phyloP scores from a whole-genome alignment of 2,329 filamentous ascomycete genomes.

The Fusarium fracticaudum region DNA sequence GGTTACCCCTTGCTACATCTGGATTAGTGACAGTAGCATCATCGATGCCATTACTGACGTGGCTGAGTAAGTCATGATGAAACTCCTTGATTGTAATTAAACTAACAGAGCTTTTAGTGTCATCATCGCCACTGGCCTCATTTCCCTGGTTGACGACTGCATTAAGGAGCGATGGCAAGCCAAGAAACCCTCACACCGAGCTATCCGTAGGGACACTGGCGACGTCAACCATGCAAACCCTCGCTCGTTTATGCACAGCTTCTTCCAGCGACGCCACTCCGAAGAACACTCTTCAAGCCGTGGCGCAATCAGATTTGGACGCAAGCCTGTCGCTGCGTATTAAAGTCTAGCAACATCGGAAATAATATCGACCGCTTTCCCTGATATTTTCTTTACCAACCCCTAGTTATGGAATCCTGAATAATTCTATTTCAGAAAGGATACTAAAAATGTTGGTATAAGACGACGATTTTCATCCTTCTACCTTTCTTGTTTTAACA shows the following conservation, averaged over 20 bases:
- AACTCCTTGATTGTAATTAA: neutral
- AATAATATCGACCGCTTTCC: neutral
- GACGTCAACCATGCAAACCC: conserved; percentile 38
- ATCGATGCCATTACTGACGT: conserved; percentile 79
- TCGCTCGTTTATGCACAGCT: conserved; percentile 50
- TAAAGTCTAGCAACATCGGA: conserved; percentile 32
- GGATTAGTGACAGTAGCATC: conserved; percentile 80
- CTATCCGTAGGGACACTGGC: conserved; percentile 40
- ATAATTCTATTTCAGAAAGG: neutral
- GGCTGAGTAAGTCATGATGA: conserved; percentile 74
- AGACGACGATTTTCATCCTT: conserved; percentile 15
- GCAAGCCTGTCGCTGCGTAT: conserved; percentile 49
- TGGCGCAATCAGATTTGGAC: conserved; percentile 51
- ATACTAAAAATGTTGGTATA: conserved; percentile 1
- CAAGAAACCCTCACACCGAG: conserved; percentile 51
- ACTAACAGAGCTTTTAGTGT: conserved; percentile 66
- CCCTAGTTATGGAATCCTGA: neutral
- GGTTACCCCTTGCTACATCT: conserved; percentile 90
- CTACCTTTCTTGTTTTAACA: conserved; percentile 33
- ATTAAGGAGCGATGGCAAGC: conserved; percentile 81
- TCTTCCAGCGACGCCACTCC: conserved; percentile 55
- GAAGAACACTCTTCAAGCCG: conserved; percentile 46
- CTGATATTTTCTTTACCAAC: neutral
- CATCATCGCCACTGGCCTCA: conserved; percentile 88
- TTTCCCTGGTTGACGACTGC: conserved; percentile 88